These are phyloP conservation scores for Dissophora globulifera DNA, from an alignment of 192 early-diverging fungal genomes.

Conservation along the genomic window DNA sequence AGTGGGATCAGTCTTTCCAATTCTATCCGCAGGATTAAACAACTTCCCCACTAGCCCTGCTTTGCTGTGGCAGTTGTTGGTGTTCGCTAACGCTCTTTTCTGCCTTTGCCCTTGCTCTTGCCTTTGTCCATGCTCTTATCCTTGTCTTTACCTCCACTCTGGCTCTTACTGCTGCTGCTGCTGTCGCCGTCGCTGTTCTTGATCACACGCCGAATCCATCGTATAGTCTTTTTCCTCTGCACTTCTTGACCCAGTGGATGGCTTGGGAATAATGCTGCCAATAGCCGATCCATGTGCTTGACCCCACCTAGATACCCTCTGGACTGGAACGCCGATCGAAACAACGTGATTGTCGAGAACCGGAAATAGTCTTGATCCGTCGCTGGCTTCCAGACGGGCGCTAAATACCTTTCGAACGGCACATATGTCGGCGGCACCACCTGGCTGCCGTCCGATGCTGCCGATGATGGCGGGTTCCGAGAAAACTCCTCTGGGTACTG, in stretches of 20 bases:
- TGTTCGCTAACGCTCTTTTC: no score
- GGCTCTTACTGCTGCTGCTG: neutral
- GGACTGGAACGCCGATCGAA: conserved; percentile 20
- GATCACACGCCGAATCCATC: neutral
- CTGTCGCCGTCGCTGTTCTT: neutral
- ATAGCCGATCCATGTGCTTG: conserved; percentile 19
- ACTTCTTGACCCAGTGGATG: conserved; percentile 5
- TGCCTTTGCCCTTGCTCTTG: conserved; percentile 4
- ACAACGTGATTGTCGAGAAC: conserved; percentile 23
- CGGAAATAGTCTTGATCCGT: conserved; percentile 30
- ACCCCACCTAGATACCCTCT: conserved; percentile 25
- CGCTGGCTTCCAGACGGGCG: neutral
- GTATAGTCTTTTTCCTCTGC: neutral
- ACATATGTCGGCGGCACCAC: conserved; percentile 14
- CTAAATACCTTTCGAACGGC: conserved; percentile 19
- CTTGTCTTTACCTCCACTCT: no score
- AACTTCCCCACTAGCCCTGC: no score
- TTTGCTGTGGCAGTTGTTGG: no score
- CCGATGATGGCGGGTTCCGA: neutral
- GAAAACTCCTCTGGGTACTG: neutral
- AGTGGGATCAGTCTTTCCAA: no score
- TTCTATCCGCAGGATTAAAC: no score
- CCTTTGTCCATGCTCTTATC: no score
- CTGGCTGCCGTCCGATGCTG: neutral
- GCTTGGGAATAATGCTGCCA: conserved; percentile 16